Evolutionary conservation across 2,329 filamentous ascomycete genomes (phyloP), one percentile per base, ranked within the genome.

Genomic region (Hysterium pulicare): DNA sequence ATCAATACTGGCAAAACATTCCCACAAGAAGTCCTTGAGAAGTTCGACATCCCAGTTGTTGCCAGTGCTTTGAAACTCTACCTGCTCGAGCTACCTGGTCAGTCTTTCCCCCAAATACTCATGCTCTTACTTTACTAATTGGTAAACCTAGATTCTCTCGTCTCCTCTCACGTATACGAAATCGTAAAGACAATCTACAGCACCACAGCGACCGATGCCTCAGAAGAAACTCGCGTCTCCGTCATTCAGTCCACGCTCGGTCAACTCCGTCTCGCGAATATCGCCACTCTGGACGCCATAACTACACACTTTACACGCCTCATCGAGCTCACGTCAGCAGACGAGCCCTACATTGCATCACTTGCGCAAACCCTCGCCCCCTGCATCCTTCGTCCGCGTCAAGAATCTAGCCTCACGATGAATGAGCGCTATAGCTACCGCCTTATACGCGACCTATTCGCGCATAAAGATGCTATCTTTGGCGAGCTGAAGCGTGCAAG

Each of bases 141-240:
- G 15, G 15, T 9, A 34, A 24, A 17, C 34, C 19, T 53, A 93
- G 93, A 98, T 69, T 97, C 93, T n/a, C 78, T 98, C 48, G 91
- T 98, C 48, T 97, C 93, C 43, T 95, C 90, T 31, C 91, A 97
- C 65, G 90, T 98, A 45, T 98, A 98, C 67, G 94, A 98, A 71
- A 97, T 98, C 61, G 84, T 98, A 64, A 90, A 95, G 71, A 97
- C 90, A 2, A 94, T 98, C 51, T 98, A 98, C 73, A 90, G 87
- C 11, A 84, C 89, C 10, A 79, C 86, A 32, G 88, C 95, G 44
- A 79, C 81, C 13, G 82, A 67, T 45, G 57, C 61, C 0, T 57
- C 83, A 3, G 87, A 95, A 55, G 77, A 83, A 39, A 83, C 87
- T 10, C 86, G 93, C 40, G 79, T 98, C 50, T 86, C 90, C 41